A percentile compares a stretch with the other conserved stretches of the same genome.
These are phyloP conservation scores for Trypanosoma congolense DNA, from an alignment of 208 protist genomes.

Conservation along the genomic window DNA sequence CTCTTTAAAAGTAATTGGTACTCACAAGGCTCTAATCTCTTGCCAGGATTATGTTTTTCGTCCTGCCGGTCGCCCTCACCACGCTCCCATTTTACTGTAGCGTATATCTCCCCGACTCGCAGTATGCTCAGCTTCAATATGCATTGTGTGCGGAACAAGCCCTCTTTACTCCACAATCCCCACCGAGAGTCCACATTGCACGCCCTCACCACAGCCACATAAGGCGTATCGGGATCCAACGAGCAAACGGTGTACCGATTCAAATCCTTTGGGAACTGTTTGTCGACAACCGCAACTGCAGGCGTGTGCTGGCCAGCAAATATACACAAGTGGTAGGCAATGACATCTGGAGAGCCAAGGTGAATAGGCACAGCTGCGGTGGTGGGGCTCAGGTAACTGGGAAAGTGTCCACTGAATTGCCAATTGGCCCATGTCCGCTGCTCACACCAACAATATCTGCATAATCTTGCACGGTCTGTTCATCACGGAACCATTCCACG, in stretches of 20 bases:
- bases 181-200: slow-evolving; percentile 68
- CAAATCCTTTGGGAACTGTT: slow-evolving; percentile 77
- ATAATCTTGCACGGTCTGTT: slow-evolving; percentile 64
- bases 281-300: slow-evolving; percentile 75
- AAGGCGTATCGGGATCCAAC: slow-evolving; percentile 61
- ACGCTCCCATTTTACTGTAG: slow-evolving; percentile 63
- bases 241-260: slow-evolving; percentile 44
- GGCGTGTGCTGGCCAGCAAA: slow-evolving; percentile 69
- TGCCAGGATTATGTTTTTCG: slow-evolving; percentile 5
- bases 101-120: slow-evolving; percentile 76
- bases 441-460: slow-evolving; percentile 27
- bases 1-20: slow-evolving; percentile 32
- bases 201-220: slow-evolving; percentile 77
- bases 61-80: slow-evolving; percentile 27
- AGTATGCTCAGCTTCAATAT: slow-evolving; percentile 43
- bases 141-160: slow-evolving; percentile 55
- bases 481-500: slow-evolving; percentile 67
- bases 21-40: slow-evolving; percentile 13
- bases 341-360: slow-evolving; percentile 60
- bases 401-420: not conserved
- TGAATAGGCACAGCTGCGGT: slow-evolving; percentile 21
- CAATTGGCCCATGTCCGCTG: not conserved
- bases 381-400: not conserved
- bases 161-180: slow-evolving; percentile 86
- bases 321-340: slow-evolving; percentile 81